phyloP scores from a whole-genome alignment of 768 basidiomycete species.

The Tulasnella calospora region DNA sequence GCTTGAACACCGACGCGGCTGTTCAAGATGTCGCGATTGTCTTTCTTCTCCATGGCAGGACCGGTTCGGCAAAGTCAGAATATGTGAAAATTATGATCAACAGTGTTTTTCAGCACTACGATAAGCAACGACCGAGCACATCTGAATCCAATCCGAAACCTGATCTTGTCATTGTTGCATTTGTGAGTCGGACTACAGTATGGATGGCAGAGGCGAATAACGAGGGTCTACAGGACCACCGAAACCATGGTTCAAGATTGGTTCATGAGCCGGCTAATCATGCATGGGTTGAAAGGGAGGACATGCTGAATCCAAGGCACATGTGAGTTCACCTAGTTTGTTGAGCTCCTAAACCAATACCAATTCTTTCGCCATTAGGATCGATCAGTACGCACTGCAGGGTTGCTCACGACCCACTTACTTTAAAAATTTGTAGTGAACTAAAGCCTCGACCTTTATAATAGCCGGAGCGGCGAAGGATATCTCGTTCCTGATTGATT shows the following conservation, averaged over 20 bases:
- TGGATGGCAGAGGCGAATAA: not conserved
- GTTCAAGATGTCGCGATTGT: slow-evolving; percentile 36
- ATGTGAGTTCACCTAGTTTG: slow-evolving; percentile 36
- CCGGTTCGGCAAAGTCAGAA: slow-evolving; percentile 33
- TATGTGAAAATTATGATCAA: slow-evolving; percentile 37
- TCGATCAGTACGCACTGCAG: slow-evolving; percentile 50
- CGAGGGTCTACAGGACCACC: slow-evolving; percentile 42
- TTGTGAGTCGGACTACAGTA: slow-evolving; percentile 37
- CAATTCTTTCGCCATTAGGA: slow-evolving; percentile 28
- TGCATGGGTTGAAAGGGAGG: slow-evolving; percentile 37
- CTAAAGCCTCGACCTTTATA: not conserved
- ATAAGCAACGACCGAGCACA: slow-evolving; percentile 25
- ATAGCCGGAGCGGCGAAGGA: slow-evolving; percentile 65
- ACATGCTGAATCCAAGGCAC: slow-evolving; percentile 42
- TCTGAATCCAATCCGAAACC: not conserved
- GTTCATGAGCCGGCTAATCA: slow-evolving; percentile 42
- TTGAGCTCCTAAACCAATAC: not conserved
- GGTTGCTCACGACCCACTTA: slow-evolving; percentile 34
- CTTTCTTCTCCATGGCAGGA: slow-evolving; percentile 50
- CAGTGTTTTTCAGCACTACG: slow-evolving; percentile 36
- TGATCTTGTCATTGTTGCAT: slow-evolving; percentile 45
- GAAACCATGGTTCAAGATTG: slow-evolving; percentile 49
- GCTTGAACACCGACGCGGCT: not conserved
- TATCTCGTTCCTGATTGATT: slow-evolving; percentile 75
- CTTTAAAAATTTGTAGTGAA: too few species aligned